Evolutionary conservation across 345 rosid genomes (phyloP).

Genomic region (Heritiera littoralis): DNA sequence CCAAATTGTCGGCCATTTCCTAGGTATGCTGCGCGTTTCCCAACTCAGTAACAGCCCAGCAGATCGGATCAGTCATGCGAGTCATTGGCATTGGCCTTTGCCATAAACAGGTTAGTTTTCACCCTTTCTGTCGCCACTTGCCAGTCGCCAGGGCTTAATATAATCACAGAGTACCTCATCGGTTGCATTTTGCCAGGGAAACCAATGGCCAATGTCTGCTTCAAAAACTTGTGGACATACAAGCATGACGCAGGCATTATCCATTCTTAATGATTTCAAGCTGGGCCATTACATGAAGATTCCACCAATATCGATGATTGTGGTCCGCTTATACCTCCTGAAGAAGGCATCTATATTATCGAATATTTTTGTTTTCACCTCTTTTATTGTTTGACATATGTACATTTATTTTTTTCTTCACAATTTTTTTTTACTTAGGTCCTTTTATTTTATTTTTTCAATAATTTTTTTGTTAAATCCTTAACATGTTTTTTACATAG

Average conservation of each 20-base stretch:
- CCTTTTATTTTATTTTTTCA: no score
- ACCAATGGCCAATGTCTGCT: slow-evolving; percentile 61
- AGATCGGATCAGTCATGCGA: slow-evolving; percentile 55
- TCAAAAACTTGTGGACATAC: slow-evolving; percentile 59
- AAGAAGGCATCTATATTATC: no score
- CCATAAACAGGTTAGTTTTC: background rate
- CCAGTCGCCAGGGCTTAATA: slow-evolving; percentile 54
- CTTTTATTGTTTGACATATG: no score
- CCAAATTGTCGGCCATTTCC: slow-evolving; percentile 45
- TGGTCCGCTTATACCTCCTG: slow-evolving; percentile 30
- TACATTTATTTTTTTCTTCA: no score
- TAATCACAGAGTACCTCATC: slow-evolving; percentile 55
- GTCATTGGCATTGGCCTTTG: slow-evolving; percentile 61
- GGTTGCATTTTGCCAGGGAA: slow-evolving; percentile 58
- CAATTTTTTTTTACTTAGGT: no score
- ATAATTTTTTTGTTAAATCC: no score
- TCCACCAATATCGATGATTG: slow-evolving; percentile 47
- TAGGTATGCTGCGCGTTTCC: slow-evolving; percentile 65
- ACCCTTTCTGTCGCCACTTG: background rate
- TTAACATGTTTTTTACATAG: no score
- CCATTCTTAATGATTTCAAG: slow-evolving; percentile 61
- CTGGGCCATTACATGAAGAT: slow-evolving; percentile 65
- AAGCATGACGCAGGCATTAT: slow-evolving; percentile 59
- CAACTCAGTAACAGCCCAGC: slow-evolving; percentile 56
- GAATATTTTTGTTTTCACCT: no score